These are phyloP conservation scores for Kluyveromyces sp. DNA, from an alignment of 1,139 yeast genomes.

Conservation along the genomic window DNA sequence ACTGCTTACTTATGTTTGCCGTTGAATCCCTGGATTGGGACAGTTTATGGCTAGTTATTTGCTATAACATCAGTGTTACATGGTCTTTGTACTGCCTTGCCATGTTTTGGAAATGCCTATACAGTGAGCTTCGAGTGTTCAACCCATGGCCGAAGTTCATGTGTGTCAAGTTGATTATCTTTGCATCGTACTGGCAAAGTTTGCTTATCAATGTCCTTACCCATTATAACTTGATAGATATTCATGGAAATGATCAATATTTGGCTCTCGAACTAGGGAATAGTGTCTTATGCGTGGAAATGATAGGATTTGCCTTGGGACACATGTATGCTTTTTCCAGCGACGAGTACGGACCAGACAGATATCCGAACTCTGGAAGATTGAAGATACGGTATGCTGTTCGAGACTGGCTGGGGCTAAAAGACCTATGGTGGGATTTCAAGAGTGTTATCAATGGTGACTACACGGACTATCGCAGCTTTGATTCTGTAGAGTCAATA, in stretches of 20 bases:
- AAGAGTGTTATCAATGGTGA: constrained; percentile 68
- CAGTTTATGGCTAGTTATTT: constrained; percentile 39
- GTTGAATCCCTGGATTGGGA: constrained; percentile 41
- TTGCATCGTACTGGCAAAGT: constrained; percentile 97
- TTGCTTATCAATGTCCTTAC: constrained; percentile 57
- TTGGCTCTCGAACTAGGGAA: constrained; percentile 65
- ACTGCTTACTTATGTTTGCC: constrained; percentile 52
- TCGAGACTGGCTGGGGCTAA: constrained; percentile 67
- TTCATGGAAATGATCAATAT: constrained; percentile 31
- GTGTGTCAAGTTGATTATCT: constrained; percentile 86
- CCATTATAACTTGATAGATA: constrained; percentile 45
- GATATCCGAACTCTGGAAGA: constrained; percentile 62
- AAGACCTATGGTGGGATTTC: constrained; percentile 74
- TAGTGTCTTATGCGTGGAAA: constrained; percentile 73
- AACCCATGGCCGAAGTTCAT: constrained; percentile 88
- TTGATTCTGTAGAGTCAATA: constrained; percentile 71
- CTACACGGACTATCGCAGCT: constrained; percentile 71
- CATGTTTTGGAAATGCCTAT: constrained; percentile 83
- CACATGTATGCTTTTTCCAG: constrained; percentile 85
- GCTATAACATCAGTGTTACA: constrained; percentile 77
- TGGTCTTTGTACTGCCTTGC: constrained; percentile 80
- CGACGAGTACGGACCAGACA: constrained; percentile 55
- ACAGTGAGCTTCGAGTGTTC: constrained; percentile 68
- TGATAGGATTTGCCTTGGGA: constrained; percentile 78
- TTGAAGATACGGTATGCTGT: constrained; percentile 54